These are phyloP conservation scores for Marchantia paleacea DNA, from an alignment of 225 moss, liverwort and hornwort species.

Conservation along the genomic window DNA sequence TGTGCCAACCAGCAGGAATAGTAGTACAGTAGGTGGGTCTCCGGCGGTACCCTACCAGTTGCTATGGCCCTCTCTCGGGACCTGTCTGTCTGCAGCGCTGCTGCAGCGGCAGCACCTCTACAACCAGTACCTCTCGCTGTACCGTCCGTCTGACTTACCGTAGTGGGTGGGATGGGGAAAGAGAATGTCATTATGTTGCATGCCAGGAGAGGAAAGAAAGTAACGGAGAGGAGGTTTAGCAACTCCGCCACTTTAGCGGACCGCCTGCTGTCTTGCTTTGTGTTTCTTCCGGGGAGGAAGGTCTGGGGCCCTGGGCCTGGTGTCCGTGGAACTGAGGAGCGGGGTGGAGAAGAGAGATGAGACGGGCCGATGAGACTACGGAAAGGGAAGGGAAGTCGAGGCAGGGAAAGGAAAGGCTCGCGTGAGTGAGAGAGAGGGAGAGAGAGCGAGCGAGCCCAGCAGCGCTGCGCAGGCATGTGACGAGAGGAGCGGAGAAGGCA, in stretches of 20 bases:
- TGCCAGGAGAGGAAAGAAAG: background rate
- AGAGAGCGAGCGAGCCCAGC: background rate
- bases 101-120: too few relatives aligned
- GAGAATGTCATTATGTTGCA: too few relatives aligned
- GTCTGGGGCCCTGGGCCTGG: background rate
- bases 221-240: background rate
- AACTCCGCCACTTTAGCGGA: background rate
- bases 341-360: background rate
- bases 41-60: too few relatives aligned
- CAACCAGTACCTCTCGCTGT: too few relatives aligned
- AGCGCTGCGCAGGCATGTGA: background rate
- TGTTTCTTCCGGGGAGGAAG: too few relatives aligned
- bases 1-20: too few relatives aligned
- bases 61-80: too few relatives aligned
- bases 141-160: too few relatives aligned
- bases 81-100: too few relatives aligned
- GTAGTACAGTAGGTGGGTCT: too few relatives aligned
- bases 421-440: background rate
- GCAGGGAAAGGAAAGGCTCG: background rate
- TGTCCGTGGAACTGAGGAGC: slow-evolving; percentile 1
- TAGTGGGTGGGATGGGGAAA: too few relatives aligned
- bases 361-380: background rate
- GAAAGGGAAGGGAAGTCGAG: background rate
- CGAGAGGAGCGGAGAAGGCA: background rate
- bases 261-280: background rate